phyloP scores from a whole-genome alignment of 106 monocot genomes.

The Platanthera guangdongensis region DNA sequence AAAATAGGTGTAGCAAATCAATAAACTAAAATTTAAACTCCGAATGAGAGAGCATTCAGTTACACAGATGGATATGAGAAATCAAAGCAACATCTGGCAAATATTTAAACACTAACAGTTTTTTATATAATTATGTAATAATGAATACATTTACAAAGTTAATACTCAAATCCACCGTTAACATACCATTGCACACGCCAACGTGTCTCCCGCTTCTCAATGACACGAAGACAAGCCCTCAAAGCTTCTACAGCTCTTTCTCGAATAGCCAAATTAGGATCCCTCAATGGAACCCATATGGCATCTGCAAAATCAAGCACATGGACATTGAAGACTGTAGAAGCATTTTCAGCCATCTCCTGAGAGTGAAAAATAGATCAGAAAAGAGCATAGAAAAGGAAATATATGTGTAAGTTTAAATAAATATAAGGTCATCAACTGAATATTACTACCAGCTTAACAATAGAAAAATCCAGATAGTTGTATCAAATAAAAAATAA shows the following conservation, averaged over 20 bases:
- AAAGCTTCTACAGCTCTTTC: constrained; percentile 73
- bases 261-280: constrained; percentile 51
- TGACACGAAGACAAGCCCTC: constrained; percentile 74
- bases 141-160: not conserved
- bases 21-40: not conserved
- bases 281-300: constrained; percentile 89
- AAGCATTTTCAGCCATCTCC: constrained; percentile 99
- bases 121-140: not conserved
- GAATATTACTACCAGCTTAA: not conserved
- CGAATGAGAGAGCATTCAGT: not conserved
- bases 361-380: constrained; percentile 26
- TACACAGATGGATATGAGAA: not conserved
- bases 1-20: not conserved
- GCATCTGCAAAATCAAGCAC: constrained; percentile 98
- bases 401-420: not conserved
- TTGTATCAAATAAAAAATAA: not conserved
- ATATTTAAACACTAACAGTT: not conserved
- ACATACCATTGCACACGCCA: constrained; percentile 80
- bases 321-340: constrained; percentile 98
- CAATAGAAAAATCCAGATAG: not conserved
- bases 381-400: not conserved
- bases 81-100: not conserved
- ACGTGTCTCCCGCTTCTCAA: constrained; percentile 74
- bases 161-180: not conserved
- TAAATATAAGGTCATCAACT: not conserved